Conservation (phyloP, 2,329 filamentous ascomycete species). For the Fusarium nygamai region DNA sequence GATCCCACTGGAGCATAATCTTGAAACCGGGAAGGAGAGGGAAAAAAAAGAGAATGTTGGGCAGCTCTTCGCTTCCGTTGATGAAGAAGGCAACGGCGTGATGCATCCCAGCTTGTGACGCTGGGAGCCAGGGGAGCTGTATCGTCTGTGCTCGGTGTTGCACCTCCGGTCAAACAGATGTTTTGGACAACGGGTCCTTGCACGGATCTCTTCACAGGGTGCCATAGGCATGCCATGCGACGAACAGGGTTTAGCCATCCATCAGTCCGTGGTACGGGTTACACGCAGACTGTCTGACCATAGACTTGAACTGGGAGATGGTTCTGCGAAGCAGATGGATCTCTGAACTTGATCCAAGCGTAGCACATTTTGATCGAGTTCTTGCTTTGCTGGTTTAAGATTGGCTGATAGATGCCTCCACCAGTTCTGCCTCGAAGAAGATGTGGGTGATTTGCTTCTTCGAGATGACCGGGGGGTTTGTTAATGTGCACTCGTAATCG, state of each 20-base stretch:
- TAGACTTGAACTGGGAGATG: neutral
- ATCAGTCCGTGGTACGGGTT: constrained; percentile 32
- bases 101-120: constrained; percentile 14
- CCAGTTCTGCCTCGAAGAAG: neutral
- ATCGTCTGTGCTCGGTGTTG: constrained; percentile 30
- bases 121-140: neutral
- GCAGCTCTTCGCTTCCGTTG: neutral
- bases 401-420: neutral
- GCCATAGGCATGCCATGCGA: constrained; percentile 34
- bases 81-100: constrained; percentile 12
- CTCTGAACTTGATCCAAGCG: neutral
- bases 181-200: constrained; percentile 16
- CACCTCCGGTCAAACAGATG: constrained; percentile 25
- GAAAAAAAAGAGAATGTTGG: constrained; percentile 7
- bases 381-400: neutral
- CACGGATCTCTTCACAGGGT: constrained; percentile 28
- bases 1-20: neutral
- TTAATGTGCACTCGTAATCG: neutral
- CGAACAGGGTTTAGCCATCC: constrained; percentile 36
- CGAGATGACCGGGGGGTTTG: neutral
- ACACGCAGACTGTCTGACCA: constrained; percentile 20
- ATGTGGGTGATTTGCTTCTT: neutral
- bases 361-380: neutral
- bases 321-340: neutral
- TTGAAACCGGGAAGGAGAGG: neutral